Evolutionary conservation across 306 rosid species (phyloP).

Genomic region (Vigna unguiculata): DNA sequence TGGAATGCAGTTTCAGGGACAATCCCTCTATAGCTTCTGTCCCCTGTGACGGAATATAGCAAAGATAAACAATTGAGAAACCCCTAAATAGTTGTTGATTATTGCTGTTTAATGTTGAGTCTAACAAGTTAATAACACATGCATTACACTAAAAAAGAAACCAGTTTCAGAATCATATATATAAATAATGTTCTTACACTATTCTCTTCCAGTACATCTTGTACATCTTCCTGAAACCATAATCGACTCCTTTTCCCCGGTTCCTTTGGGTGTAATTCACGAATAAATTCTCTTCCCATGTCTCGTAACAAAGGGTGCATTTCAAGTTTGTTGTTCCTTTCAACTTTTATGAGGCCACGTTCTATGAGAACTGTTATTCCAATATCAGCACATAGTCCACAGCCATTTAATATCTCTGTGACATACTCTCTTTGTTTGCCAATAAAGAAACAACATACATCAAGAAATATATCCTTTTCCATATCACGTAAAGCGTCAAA

Average conservation of each 20-base stretch:
- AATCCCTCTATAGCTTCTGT: not conserved
- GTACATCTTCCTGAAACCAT: not conserved
- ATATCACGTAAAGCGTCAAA: fast-evolving
- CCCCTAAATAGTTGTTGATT: not conserved
- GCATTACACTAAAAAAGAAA: not conserved
- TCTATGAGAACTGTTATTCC: not conserved
- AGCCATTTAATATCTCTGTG: not conserved
- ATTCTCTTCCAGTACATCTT: not conserved
- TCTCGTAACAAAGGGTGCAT: not conserved
- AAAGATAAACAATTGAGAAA: not conserved
- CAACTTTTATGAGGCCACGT: not conserved
- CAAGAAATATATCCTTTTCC: not conserved
- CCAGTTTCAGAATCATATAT: not conserved
- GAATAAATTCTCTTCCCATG: conserved; percentile 3
- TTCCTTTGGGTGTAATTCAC: not conserved
- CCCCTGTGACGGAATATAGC: not conserved
- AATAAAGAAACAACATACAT: not conserved
- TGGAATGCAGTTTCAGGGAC: not conserved
- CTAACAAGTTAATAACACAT: not conserved
- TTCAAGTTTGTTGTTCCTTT: not conserved
- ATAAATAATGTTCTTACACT: not conserved
- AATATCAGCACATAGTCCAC: not conserved
- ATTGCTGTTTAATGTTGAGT: not conserved
- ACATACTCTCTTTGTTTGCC: not conserved
- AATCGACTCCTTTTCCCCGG: not conserved